A percentile compares a stretch with the other conserved stretches of the same genome.
phyloP scores from a whole-genome alignment of 2,329 filamentous ascomycete species.

The Neonectria magnoliae region DNA sequence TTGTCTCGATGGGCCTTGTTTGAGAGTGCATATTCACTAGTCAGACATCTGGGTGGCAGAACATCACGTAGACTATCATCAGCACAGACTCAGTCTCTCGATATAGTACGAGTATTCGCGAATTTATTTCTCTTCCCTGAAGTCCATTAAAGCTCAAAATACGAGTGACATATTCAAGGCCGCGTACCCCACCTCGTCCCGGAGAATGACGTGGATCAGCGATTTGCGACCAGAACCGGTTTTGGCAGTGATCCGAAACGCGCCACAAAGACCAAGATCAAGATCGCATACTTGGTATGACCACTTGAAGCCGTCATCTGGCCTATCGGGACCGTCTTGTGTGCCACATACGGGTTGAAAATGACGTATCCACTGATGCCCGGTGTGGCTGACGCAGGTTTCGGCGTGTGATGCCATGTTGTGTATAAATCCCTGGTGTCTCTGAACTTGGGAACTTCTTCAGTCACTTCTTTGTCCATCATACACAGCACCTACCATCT shows the following conservation, averaged over 20 bases:
- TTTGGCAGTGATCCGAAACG: slow-evolving; percentile 30
- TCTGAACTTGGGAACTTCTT: too few relatives aligned
- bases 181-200: slow-evolving; percentile 6
- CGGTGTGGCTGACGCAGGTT: background rate
- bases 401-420: background rate
- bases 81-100: too few relatives aligned
- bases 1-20: background rate
- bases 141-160: background rate
- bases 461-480: background rate
- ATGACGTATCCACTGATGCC: slow-evolving; percentile 36
- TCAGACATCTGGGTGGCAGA: too few relatives aligned
- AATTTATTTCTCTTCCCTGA: too few relatives aligned
- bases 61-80: too few relatives aligned
- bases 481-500: background rate
- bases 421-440: background rate
- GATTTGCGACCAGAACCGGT: slow-evolving; percentile 34
- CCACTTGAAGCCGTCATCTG: slow-evolving; percentile 25
- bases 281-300: slow-evolving; percentile 27
- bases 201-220: slow-evolving; percentile 36
- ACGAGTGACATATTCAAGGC: background rate
- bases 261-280: slow-evolving; percentile 29
- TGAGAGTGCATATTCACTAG: background rate
- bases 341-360: slow-evolving; percentile 28
- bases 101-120: too few relatives aligned
- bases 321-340: slow-evolving; percentile 22